Percentiles rank a stretch among this genome's conserved stretches.
Evolutionary conservation across 2,329 filamentous ascomycete species (phyloP).

Genomic region (Fusarium anthophilum): DNA sequence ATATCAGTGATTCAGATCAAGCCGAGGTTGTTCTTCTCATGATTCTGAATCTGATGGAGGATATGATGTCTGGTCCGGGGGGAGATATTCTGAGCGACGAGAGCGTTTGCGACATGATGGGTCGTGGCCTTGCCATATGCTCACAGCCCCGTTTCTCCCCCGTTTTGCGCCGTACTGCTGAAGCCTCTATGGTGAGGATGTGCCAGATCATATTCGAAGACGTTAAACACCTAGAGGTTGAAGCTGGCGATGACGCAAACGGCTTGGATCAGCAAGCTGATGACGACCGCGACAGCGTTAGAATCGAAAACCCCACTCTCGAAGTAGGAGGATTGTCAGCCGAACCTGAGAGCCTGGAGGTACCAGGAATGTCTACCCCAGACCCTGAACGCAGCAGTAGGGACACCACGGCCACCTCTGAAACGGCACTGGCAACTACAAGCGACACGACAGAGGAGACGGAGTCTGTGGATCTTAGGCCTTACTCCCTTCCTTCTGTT

Average conservation of each 20-base stretch:
- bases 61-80: conserved; percentile 93
- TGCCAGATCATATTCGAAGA: conserved; percentile 98
- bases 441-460: conserved; percentile 52
- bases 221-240: conserved; percentile 81
- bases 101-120: conserved; percentile 99
- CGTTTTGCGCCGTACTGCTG: conserved; percentile 87
- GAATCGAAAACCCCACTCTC: conserved; percentile 69
- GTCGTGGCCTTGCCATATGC: conserved; percentile 95
- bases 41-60: conserved; percentile 97
- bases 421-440: conserved; percentile 18
- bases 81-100: conserved; percentile 96
- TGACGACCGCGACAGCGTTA: conserved; percentile 77
- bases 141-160: conserved; percentile 93
- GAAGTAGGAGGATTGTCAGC: conserved; percentile 34
- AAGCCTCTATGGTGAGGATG: conserved; percentile 98
- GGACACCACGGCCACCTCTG: conserved; percentile 63
- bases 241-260: conserved; percentile 73
- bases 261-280: conserved; percentile 73
- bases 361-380: conserved; percentile 25
- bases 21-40: conserved; percentile 95
- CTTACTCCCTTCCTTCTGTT: conserved; percentile 94
- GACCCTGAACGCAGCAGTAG: conserved; percentile 51
- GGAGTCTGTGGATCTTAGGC: conserved; percentile 72
- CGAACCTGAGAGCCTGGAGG: conserved; percentile 29
- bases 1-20: conserved; percentile 92